These are phyloP conservation scores for Arctium lappa DNA, from an alignment of 129 eudicot genomes.

Conservation along the genomic window DNA sequence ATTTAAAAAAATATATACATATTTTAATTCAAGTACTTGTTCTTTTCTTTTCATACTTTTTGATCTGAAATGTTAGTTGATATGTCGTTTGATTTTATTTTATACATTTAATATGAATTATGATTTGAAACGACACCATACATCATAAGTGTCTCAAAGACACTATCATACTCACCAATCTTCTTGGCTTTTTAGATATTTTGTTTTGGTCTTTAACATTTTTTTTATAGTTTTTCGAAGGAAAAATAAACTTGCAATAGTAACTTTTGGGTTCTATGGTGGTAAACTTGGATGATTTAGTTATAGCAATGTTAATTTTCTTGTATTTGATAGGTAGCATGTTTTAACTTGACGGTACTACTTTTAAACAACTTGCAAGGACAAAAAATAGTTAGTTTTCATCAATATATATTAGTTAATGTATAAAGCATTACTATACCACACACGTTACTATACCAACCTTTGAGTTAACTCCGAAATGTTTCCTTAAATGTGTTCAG, in stretches of 20 bases:
- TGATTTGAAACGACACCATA: constrained; percentile 15
- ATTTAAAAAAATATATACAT: not conserved
- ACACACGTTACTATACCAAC: no score
- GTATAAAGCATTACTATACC: no score
- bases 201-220: not conserved
- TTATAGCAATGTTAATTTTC: no score
- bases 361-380: no score
- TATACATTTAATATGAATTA: constrained; percentile 5
- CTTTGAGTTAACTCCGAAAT: no score
- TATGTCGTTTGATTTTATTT: constrained; percentile 1
- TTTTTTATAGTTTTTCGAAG: not conserved
- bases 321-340: no score
- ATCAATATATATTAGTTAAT: no score
- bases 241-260: not conserved
- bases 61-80: not conserved
- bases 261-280: not conserved
- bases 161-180: not conserved
- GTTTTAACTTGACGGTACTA: no score
- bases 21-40: constrained; percentile 6
- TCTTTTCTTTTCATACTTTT: not conserved
- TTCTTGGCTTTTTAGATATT: not conserved
- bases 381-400: no score
- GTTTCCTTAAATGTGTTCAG: no score
- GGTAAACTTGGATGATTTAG: not conserved
- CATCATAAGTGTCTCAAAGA: constrained; percentile 9